Evolutionary conservation across 768 basidiomycete genomes (phyloP), one percentile per base, ranked within the genome.

Genomic region (Dentipellis fragilis): DNA sequence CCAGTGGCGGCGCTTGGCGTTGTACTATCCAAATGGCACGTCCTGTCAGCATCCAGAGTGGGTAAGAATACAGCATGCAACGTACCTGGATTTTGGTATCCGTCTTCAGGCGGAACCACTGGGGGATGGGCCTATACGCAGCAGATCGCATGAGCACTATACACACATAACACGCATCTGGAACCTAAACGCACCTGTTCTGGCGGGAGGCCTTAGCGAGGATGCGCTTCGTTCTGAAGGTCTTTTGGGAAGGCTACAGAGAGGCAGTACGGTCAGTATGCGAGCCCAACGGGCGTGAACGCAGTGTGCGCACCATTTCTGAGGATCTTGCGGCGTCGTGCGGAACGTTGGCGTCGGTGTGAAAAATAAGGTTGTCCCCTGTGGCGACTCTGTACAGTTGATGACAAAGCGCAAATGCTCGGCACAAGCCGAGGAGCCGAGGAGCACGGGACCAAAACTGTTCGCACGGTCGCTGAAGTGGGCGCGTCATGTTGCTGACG

Each of bases 1-100:
- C 95, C 95, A 99, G 80, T 99, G 95, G 71, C 95, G 89, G 64
- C 95, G 83, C 80, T 97, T 97, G 62, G 89, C 86, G 73, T 93
- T 93, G 70, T 93, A 92, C 87, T 92, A 62, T 58, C 11, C 34
- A 29, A 38, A 39, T 51, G 17, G 34, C 10, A 56, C 10, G 40
- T 40, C 52, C 50, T 23, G 19, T 49, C 36, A 23, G 46, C 3
- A 14, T 12, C 14, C 47, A 47, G 39, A n/a, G n/a, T 35, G 39
- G 21, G 4, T 9, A 49, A 49, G 10, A 8, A 49, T 14, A 23
- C 10, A 23, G 22, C 21, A 2, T 29, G 29, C 3, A 21, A 49
- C 66, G 65, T 66, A 89, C 89, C 75, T 92, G 89, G 64, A 91
- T 94, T 80, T 96, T 94, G 61, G 87, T 88, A 71, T 93, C 95